Conservation (phyloP, 371 early-diverging fungal species). For the Mortierella sp. region DNA sequence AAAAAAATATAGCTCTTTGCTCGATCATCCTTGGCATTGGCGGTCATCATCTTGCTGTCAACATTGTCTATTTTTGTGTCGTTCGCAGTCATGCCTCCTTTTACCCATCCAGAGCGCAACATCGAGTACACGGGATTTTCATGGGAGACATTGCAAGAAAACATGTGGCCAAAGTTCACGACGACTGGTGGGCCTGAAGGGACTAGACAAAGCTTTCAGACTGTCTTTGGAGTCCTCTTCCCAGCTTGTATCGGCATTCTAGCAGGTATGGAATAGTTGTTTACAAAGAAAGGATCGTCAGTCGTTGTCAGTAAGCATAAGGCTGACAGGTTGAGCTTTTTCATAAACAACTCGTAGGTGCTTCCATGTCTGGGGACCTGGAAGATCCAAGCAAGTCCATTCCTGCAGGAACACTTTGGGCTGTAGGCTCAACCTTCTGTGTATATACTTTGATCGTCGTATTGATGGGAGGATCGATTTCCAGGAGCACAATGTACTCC, state of each 20-base stretch:
- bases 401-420: conserved; percentile 72
- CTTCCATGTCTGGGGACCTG: conserved; percentile 76
- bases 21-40: conserved; percentile 62
- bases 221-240: conserved; percentile 72
- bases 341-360: conserved; percentile 40
- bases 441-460: conserved; percentile 64
- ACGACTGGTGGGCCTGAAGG: conserved; percentile 56
- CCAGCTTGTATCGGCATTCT: conserved; percentile 76
- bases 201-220: conserved; percentile 54
- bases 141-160: conserved; percentile 63
- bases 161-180: conserved; percentile 67
- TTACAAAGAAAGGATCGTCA: background rate
- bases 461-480: conserved; percentile 67
- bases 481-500: conserved; percentile 62
- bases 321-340: background rate
- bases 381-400: conserved; percentile 73
- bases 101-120: conserved; percentile 59
- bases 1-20: conserved; percentile 68
- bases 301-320: background rate
- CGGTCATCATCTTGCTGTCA: conserved; percentile 62
- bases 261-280: conserved; percentile 55
- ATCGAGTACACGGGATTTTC: conserved; percentile 68
- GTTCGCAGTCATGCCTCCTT: conserved; percentile 63
- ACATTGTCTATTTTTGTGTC: conserved; percentile 66
- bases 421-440: conserved; percentile 64